Base-by-base conservation (phyloP, 1,139 yeast genomes). In the Taphrina sp. region DNA sequence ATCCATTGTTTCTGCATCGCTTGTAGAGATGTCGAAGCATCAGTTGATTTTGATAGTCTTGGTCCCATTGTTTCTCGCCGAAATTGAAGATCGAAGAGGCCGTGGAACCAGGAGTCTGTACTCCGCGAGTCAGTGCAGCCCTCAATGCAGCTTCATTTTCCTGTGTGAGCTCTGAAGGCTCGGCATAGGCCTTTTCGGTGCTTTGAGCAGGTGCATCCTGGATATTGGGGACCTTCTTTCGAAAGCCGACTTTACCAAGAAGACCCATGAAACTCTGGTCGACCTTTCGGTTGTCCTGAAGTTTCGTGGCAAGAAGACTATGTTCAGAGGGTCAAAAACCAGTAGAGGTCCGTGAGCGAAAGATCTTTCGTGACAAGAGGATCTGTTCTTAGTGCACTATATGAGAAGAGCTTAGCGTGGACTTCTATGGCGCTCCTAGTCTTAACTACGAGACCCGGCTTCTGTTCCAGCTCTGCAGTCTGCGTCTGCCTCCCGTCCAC, bases 1-100 rank as follows among this genome's bases (percentile, higher is more conserved):
- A 59, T 42, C 58, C 56, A 33, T 54, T 58, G 41, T 52, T 56
- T 33, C 47, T 51, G 36, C 59, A 56, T 14, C 56, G 41, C 37
- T 59, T 59, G 53, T 56, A 58, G 17, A 58, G 56, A 39, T 58
- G 52, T 22, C 57, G 45, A 19, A 59, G 46, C 61, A 59, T 58
- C 37, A 59, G 57, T 20, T 59, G 60, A 41, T 58, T 52, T 29
- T 59, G 59, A 54, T 58, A 59, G 8, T 46, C 44, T 34, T 49
- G 54, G 22, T 49, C 54, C 34, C 39, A 29, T 8, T 29, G 36
- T 24, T 49, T 49, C 24, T 49, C 54, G 10, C 46, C 54, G 7
- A 49, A 49, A 24, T 49, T 46, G 23, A 29, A 49, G 46, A 49
- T 35, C 7, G 54, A 49, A 7, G 46, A 38, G 10, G 54, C 44